phyloP scores from a whole-genome alignment of 1,284 basidiomycete species.

The Rhizoctonia solani region DNA sequence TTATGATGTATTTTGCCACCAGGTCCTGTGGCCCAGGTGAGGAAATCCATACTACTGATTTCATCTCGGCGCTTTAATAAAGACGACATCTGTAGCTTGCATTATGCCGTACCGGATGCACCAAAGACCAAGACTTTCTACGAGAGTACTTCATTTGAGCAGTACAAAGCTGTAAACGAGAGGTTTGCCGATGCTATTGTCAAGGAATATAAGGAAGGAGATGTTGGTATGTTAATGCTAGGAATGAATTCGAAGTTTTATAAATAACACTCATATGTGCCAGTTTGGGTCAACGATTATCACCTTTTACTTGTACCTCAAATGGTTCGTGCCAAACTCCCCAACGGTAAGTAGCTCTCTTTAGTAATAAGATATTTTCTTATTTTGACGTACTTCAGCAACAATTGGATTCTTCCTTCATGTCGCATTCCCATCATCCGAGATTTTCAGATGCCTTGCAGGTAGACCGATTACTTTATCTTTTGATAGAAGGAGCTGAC shows the following conservation, averaged over 20 bases:
- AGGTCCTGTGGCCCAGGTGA: constrained; percentile 49
- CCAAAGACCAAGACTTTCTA: constrained; percentile 79
- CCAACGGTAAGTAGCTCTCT: constrained; percentile 45
- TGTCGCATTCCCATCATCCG: constrained; percentile 84
- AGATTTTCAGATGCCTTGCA: constrained; percentile 84
- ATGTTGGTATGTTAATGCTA: constrained; percentile 60
- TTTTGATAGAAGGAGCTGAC: not conserved
- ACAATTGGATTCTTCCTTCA: constrained; percentile 89
- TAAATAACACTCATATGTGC: not conserved
- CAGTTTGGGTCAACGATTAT: constrained; percentile 70
- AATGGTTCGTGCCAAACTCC: constrained; percentile 66
- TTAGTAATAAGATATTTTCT: not conserved
- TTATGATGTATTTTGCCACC: constrained; percentile 89
- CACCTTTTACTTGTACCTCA: constrained; percentile 83
- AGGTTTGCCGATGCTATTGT: constrained; percentile 81
- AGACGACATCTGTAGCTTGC: constrained; percentile 84
- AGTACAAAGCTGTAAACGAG: constrained; percentile 82
- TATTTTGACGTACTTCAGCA: constrained; percentile 45
- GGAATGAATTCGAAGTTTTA: not conserved
- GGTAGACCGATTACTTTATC: constrained; percentile 39
- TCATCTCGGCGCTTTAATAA: constrained; percentile 1
- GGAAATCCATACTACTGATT: constrained; percentile 31
- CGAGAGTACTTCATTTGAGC: constrained; percentile 72
- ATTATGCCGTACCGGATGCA: constrained; percentile 84
- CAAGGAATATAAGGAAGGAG: constrained; percentile 74